Evolutionary conservation across 176 grass and related monocot genomes (phyloP), one percentile per base, ranked within the genome.

Genomic region (Typha latifolia): DNA sequence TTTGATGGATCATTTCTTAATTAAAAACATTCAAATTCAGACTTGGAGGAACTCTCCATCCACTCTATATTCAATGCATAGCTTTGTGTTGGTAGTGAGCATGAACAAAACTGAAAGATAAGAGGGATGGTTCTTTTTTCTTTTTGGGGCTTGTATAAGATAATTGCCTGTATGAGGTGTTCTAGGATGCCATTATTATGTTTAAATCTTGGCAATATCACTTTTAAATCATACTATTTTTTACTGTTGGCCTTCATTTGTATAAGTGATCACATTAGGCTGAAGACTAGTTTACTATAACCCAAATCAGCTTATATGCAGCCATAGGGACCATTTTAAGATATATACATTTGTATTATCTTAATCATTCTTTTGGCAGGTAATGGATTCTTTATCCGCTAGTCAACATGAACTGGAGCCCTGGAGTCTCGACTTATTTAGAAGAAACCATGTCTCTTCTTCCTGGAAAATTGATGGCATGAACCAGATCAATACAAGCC

Each of bases 401-500:
- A 84, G 66, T 81, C 75, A 75, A 81, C 68, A 83, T 82, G 86
- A 99, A 49, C 66, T 53, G 49, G 86, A 80, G 20, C 32, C 81
- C 51, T 84, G 87, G 86, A 99, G 86, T 81, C 83, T 99, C 59
- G 86, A 93, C 18, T 92, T 82, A 69, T 91, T 93, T 43, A 90
- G 81, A 48, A 66, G 16, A 52, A 84, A 90, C 48, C 89, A 67
- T 82, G 70, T 77, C 13, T 93, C 89, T 43, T 76, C 80, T 72
- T 99, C 94, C 55, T 99, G 94, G 94, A 92, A 83, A 90, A 84
- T 81, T 65, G 81, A 93, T 75, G 86, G 81, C 66, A 51, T 74
- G 61, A 63, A 80, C 6, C 61, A 81, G 65, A 75, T 70, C 63
- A 84, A 72, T 73, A 15, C 59, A 48, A 84, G 47, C 65, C 14